Evolutionary conservation across 176 grass and related monocot species (phyloP).

Genomic region (Aegilops speltoides): DNA sequence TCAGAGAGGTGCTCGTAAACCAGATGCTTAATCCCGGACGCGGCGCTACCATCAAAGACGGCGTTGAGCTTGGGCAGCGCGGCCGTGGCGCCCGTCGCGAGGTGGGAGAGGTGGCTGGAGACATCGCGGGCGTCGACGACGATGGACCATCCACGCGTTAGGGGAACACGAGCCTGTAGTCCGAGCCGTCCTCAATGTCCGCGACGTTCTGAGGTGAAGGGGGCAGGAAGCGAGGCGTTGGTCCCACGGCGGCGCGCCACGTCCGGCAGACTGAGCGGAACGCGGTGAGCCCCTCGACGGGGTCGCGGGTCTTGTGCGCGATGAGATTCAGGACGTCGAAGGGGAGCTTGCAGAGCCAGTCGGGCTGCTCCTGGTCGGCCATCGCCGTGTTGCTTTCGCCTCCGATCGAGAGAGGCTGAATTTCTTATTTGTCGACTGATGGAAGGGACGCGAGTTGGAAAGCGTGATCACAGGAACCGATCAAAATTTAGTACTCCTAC

Average conservation of each 20-base stretch:
- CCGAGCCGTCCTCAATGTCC: not conserved
- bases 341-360: slow-evolving; percentile 7
- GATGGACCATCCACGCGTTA: not conserved
- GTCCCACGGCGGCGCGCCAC: not conserved
- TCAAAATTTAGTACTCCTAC: too few species aligned
- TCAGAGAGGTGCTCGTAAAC: not conserved
- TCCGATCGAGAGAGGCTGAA: not conserved
- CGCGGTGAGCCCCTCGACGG: not conserved
- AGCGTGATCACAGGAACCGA: too few species aligned
- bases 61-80: slow-evolving; percentile 17
- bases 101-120: slow-evolving; percentile 21
- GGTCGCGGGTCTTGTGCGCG: not conserved
- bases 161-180: not conserved
- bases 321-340: not conserved
- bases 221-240: not conserved
- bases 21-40: not conserved
- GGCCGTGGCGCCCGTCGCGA: not conserved
- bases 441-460: not conserved
- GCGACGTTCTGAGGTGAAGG: not conserved
- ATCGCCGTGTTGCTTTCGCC: not conserved
- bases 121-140: slow-evolving; percentile 3
- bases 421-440: not conserved
- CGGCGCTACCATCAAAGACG: not conserved
- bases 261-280: slow-evolving; percentile 10
- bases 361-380: not conserved